Percentiles rank a stretch among this genome's conserved stretches.
These are phyloP conservation scores for Paramecium sonneborni DNA, from an alignment of 73 alveolate genomes.

Conservation along the genomic window DNA sequence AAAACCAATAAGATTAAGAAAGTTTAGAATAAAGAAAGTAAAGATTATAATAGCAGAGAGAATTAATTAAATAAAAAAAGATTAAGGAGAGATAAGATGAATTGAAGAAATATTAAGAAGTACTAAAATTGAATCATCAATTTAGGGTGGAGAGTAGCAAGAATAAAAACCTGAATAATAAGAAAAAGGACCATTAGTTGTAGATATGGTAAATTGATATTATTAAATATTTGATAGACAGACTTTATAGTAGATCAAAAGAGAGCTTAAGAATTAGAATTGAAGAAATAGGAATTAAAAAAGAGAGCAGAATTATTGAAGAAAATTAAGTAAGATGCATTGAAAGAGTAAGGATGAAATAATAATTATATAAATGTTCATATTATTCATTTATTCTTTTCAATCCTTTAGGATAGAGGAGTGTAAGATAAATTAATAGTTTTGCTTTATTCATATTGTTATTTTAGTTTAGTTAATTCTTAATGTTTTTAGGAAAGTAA, in stretches of 20 bases:
- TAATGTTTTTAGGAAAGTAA: neutral
- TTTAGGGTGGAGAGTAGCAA: neutral
- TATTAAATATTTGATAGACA: neutral
- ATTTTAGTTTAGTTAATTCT: neutral
- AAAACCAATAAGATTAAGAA: conserved; percentile 1
- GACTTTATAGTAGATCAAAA: conserved; percentile 4
- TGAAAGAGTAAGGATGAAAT: neutral
- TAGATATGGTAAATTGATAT: neutral
- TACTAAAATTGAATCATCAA: neutral
- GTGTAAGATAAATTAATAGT: neutral
- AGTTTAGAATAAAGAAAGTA: conserved; percentile 62
- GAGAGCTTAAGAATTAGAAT: neutral
- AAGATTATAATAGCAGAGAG: conserved; percentile 55
- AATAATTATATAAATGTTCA: neutral
- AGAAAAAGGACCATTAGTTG: neutral
- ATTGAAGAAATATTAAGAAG: conserved; percentile 47
- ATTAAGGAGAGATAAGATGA: conserved; percentile 47
- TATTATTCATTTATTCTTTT: neutral
- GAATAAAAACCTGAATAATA: neutral
- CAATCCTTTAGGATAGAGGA: neutral
- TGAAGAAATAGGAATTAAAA: conserved; percentile 12
- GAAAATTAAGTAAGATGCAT: neutral
- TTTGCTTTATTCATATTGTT: neutral
- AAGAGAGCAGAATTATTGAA: conserved; percentile 36
- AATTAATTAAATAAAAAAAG: conserved; percentile 48